These are phyloP conservation scores for Hsuehochloa calcarea DNA, from an alignment of 176 grass and related monocot species.

Conservation along the genomic window DNA sequence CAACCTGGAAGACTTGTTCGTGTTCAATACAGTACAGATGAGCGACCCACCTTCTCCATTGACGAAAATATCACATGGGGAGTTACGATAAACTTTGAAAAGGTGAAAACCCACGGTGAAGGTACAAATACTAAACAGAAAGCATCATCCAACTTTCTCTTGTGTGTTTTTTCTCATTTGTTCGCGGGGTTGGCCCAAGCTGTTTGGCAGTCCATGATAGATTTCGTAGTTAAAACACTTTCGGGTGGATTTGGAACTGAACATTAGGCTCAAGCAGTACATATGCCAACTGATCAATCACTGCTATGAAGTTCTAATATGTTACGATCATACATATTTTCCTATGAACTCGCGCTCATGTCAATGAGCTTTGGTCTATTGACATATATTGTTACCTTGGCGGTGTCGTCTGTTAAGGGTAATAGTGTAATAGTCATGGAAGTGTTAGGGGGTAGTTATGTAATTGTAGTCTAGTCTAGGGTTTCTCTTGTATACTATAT, in stretches of 20 bases:
- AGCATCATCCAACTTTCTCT: background rate
- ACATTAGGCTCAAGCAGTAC: background rate
- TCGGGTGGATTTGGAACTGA: background rate
- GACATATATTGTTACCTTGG: background rate
- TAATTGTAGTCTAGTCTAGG: too few species aligned
- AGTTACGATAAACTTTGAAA: conserved; percentile 84
- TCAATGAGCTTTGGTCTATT: conserved; percentile 3
- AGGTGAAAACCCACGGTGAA: conserved; percentile 68
- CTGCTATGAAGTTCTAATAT: background rate
- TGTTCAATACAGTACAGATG: conserved; percentile 52
- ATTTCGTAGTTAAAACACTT: background rate
- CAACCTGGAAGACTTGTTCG: conserved; percentile 84
- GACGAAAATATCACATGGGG: conserved; percentile 70
- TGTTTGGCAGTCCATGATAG: conserved; percentile 1
- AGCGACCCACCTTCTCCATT: conserved; percentile 39
- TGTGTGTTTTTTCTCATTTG: background rate
- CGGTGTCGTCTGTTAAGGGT: too few species aligned
- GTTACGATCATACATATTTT: background rate
- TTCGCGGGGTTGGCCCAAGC: background rate
- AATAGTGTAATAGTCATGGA: too few species aligned
- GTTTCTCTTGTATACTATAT: too few species aligned
- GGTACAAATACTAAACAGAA: conserved; percentile 39
- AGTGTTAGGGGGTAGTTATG: too few species aligned
- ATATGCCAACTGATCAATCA: background rate
- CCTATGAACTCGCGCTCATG: conserved; percentile 5